Percentiles rank a stretch among this genome's conserved stretches.
These are phyloP conservation scores for Pythium coloratum DNA, from an alignment of 352 stramenopile species.

Conservation along the genomic window DNA sequence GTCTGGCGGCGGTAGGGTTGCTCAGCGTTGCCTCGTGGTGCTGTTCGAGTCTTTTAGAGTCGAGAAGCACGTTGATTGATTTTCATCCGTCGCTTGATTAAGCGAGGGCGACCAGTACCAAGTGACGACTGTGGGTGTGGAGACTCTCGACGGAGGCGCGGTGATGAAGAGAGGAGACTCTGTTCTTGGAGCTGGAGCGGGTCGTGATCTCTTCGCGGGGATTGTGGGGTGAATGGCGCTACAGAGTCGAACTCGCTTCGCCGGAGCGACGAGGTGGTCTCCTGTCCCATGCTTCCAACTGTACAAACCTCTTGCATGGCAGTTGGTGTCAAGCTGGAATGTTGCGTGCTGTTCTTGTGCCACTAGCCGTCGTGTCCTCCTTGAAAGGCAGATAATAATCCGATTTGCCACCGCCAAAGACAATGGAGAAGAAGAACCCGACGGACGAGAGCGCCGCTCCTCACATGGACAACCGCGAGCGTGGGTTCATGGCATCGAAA, in stretches of 20 bases:
- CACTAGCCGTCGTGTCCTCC: no score
- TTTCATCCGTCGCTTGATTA: not conserved
- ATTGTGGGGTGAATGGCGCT: no score
- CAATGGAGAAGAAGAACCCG: no score
- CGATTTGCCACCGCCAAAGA: no score
- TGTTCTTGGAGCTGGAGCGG: not conserved
- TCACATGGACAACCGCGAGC: conserved; percentile 12
- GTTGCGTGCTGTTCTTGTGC: not conserved
- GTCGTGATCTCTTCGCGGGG: no score
- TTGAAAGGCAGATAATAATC: no score
- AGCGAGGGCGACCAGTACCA: not conserved
- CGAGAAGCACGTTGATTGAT: not conserved
- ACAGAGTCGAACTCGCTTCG: no score
- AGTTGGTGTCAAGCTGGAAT: no score
- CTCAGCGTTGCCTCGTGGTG: not conserved
- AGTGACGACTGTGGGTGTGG: not conserved
- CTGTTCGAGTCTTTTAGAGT: not conserved
- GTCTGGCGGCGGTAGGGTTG: not conserved
- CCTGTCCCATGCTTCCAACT: no score
- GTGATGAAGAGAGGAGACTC: not conserved
- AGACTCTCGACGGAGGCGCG: not conserved
- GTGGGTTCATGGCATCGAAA: conserved; percentile 24
- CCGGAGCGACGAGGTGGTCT: no score
- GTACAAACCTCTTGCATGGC: no score
- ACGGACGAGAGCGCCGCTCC: not conserved